These are phyloP conservation scores for Cytospora schulzeri DNA, from an alignment of 2,329 filamentous ascomycete species.

Conservation along the genomic window DNA sequence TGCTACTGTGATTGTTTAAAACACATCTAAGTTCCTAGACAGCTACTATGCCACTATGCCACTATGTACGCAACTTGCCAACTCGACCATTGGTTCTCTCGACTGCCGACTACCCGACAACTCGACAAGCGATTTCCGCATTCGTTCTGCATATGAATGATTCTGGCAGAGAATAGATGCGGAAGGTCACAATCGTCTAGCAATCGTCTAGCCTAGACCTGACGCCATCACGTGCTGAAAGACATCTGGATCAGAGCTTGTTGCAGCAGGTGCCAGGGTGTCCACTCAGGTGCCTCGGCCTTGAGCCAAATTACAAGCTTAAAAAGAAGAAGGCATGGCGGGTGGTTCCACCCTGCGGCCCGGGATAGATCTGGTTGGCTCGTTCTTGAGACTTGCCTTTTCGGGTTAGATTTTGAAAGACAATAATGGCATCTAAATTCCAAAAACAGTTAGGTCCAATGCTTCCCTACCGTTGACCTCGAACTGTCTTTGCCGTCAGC, in stretches of 20 bases:
- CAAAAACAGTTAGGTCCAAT: not conserved
- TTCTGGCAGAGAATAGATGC: not conserved
- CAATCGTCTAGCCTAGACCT: too few species aligned
- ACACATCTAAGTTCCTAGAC: too few species aligned
- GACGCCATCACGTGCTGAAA: not conserved
- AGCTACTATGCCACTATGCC: too few species aligned
- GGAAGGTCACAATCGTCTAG: conserved; percentile 3
- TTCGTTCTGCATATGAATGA: not conserved
- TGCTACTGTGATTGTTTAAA: too few species aligned
- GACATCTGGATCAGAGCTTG: too few species aligned
- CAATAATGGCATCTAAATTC: not conserved
- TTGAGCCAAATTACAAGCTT: conserved; percentile 26
- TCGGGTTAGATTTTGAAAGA: not conserved
- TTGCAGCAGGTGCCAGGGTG: not conserved
- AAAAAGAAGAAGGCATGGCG: not conserved
- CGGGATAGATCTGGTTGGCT: not conserved
- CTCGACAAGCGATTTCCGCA: too few species aligned
- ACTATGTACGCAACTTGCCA: too few species aligned
- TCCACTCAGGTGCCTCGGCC: not conserved
- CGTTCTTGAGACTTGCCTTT: not conserved
- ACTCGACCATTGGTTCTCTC: too few species aligned
- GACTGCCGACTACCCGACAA: too few species aligned
- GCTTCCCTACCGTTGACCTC: not conserved
- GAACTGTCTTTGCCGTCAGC: too few species aligned
- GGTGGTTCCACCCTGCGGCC: not conserved